phyloP scores from a whole-genome alignment of 2,329 filamentous ascomycete species.

The Huntiella bhutanensis region DNA sequence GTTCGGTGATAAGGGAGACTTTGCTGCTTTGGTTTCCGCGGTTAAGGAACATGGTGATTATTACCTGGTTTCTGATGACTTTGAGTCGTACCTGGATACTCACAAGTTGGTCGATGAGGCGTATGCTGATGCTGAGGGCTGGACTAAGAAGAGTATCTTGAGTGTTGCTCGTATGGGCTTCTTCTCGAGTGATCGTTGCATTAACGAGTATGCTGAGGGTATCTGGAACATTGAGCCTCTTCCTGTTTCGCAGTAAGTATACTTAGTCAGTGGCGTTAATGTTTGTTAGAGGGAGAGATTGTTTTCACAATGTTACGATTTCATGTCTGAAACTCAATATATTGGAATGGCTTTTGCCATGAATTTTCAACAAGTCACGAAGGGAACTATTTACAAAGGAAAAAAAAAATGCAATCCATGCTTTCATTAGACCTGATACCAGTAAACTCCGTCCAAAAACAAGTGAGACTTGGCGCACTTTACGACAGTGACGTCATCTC shows the following conservation, averaged over 20 bases:
- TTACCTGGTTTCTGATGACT: slow-evolving; percentile 95
- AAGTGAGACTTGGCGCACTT: no score
- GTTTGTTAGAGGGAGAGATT: no score
- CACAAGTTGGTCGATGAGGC: slow-evolving; percentile 80
- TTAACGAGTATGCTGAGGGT: slow-evolving; percentile 88
- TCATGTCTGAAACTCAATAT: no score
- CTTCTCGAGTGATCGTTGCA: slow-evolving; percentile 87
- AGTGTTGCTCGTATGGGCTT: slow-evolving; percentile 91
- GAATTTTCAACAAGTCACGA: no score
- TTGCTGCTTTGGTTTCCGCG: slow-evolving; percentile 64
- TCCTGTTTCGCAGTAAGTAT: neutral
- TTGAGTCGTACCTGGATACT: slow-evolving; percentile 83
- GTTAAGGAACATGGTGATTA: slow-evolving; percentile 91
- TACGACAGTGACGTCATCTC: no score
- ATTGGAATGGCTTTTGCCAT: no score
- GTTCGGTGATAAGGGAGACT: slow-evolving; percentile 64
- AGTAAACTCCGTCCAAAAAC: no score
- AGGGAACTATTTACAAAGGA: no score
- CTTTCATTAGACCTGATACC: no score
- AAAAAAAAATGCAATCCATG: no score
- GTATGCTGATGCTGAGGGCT: slow-evolving; percentile 81
- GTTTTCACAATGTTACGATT: no score
- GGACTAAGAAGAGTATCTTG: slow-evolving; percentile 77
- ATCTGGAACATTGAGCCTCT: slow-evolving; percentile 96
- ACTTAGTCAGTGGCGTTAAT: no score